Percentiles rank a stretch among this genome's conserved stretches.
Conservation (phyloP, 495 filamentous ascomycete genomes). For the Staphylotrichum longicolle region DNA sequence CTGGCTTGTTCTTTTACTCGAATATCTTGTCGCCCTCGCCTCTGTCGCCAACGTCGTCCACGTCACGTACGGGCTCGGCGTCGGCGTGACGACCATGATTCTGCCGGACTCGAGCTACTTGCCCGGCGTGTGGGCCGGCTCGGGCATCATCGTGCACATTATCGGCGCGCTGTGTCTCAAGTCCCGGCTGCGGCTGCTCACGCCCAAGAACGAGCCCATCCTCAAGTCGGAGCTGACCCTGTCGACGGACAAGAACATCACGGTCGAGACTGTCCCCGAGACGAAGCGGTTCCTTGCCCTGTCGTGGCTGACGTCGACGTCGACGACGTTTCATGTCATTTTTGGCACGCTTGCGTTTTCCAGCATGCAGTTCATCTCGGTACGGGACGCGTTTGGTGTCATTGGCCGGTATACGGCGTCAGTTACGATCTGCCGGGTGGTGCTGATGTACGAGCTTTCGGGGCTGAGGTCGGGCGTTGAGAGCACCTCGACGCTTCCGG, state of each 20-base stretch:
- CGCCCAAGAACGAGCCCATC: neutral
- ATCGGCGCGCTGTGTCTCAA: conserved; percentile 10
- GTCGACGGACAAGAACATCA: conserved; percentile 10
- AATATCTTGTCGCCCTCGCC: conserved; percentile 28
- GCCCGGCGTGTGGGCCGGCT: conserved; percentile 24
- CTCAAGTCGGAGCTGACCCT: neutral
- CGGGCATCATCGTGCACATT: conserved; percentile 22
- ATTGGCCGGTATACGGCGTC: conserved; percentile 25
- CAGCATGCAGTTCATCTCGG: conserved; percentile 29
- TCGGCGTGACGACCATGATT: conserved; percentile 27
- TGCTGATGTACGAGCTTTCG: conserved; percentile 25
- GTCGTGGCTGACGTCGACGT: conserved; percentile 22
- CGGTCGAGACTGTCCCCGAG: conserved; percentile 19
- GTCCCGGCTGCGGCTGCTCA: neutral
- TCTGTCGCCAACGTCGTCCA: conserved; percentile 27
- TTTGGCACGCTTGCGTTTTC: conserved; percentile 30
- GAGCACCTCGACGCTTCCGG: neutral
- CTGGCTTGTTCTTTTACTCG: conserved; percentile 9
- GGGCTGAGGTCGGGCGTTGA: conserved; percentile 5
- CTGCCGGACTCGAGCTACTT: conserved; percentile 20
- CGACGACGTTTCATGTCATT: conserved; percentile 23
- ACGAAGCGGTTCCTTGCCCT: conserved; percentile 16
- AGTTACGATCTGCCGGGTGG: conserved; percentile 23
- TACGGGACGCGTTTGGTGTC: conserved; percentile 23
- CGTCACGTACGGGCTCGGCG: conserved; percentile 27